These are phyloP conservation scores for Letharia columbiana DNA, from an alignment of 495 filamentous ascomycete genomes.

Conservation along the genomic window DNA sequence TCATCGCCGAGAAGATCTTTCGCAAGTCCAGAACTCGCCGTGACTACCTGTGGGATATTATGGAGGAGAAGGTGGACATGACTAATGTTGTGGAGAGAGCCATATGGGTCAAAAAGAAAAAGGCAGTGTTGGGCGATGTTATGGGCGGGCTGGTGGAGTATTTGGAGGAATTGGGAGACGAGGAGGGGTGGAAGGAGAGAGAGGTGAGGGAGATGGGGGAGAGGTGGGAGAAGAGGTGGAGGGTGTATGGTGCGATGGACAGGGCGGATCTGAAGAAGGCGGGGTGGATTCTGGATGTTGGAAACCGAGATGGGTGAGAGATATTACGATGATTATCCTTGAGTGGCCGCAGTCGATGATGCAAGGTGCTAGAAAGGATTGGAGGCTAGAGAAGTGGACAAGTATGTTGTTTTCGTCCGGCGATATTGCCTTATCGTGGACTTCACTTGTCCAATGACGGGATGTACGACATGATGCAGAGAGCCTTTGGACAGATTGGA, in stretches of 20 bases:
- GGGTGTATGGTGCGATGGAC: background rate
- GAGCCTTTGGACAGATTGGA: background rate
- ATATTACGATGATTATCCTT: background rate
- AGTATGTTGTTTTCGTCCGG: background rate
- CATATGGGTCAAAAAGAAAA: background rate
- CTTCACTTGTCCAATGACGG: background rate
- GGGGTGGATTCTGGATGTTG: constrained; percentile 2
- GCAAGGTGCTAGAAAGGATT: background rate
- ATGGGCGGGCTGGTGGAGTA: background rate
- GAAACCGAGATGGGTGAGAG: background rate
- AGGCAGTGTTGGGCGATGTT: background rate
- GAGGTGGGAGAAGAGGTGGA: constrained; percentile 6
- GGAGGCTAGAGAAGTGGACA: background rate
- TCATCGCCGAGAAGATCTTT: background rate
- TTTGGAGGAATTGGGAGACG: background rate
- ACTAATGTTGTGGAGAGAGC: background rate
- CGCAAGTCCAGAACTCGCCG: background rate
- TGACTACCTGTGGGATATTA: background rate
- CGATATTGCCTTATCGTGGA: background rate
- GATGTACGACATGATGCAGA: background rate
- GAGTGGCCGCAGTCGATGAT: background rate
- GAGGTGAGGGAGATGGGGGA: constrained; percentile 5
- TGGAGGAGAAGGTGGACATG: constrained; percentile 6
- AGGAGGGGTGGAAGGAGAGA: background rate
- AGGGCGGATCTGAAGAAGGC: background rate